These are phyloP conservation scores for Colletotrichum sp. DNA, from an alignment of 2,329 filamentous ascomycete genomes.

Conservation along the genomic window DNA sequence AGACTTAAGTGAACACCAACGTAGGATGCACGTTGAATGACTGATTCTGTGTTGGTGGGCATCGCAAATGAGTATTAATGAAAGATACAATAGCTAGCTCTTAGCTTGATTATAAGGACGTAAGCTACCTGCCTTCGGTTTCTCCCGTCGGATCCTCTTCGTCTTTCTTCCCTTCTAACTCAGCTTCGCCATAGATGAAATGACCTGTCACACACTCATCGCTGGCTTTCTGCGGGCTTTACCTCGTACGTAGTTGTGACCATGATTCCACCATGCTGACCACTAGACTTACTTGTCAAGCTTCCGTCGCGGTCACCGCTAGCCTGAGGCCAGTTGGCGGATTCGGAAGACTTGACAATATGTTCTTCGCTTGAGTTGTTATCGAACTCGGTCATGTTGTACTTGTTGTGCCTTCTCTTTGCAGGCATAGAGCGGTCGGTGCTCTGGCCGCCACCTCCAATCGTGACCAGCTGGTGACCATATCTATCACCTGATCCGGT, in stretches of 20 bases:
- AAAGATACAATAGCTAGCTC: not conserved
- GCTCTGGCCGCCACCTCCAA: constrained; percentile 25
- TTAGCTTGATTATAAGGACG: not conserved
- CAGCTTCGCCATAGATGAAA: not conserved
- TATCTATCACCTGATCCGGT: constrained; percentile 27
- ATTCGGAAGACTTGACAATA: constrained; percentile 28
- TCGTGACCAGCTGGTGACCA: constrained; percentile 28
- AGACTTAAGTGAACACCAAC: not conserved
- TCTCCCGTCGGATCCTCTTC: not conserved
- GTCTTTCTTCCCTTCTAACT: not conserved
- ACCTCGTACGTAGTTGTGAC: constrained; percentile 11
- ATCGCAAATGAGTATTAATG: not conserved
- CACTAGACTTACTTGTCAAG: not conserved
- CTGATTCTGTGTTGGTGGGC: not conserved
- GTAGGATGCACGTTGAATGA: not conserved
- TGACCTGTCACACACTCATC: not conserved
- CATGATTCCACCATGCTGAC: constrained; percentile 1
- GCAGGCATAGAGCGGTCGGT: not conserved
- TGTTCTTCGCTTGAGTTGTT: constrained; percentile 36
- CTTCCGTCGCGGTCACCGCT: not conserved
- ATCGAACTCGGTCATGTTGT: constrained; percentile 25
- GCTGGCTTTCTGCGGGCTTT: not conserved
- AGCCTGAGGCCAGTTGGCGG: not conserved
- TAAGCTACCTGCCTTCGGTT: not conserved
- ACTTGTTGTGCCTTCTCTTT: constrained; percentile 8